Evolutionary conservation across 2,329 filamentous ascomycete species (phyloP).

Genomic region (Onygenales sp.): DNA sequence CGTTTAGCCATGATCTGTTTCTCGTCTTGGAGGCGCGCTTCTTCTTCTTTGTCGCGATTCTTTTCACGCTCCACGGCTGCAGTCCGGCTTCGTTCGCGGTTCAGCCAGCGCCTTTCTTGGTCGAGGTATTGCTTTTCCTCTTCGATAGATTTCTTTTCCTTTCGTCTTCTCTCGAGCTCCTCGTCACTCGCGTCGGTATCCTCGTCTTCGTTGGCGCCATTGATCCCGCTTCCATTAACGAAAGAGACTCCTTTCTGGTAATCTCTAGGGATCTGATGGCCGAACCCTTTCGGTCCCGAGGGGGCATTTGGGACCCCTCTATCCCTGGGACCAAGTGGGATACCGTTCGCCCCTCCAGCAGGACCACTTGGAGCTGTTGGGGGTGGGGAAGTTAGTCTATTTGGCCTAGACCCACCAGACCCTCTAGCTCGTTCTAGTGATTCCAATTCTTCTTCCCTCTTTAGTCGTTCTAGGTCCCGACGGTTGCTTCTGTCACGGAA

Average conservation of each 20-base stretch:
- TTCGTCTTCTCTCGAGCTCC: constrained; percentile 66
- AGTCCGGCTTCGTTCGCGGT: constrained; percentile 73
- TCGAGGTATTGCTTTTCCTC: constrained; percentile 73
- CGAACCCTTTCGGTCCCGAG: constrained; percentile 56
- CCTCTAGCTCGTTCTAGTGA: constrained; percentile 70
- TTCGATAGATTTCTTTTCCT: constrained; percentile 63
- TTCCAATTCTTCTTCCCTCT: constrained; percentile 86
- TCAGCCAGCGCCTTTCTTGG: constrained; percentile 81
- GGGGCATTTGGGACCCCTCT: constrained; percentile 64
- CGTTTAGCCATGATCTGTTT: constrained; percentile 61
- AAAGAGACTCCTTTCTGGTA: constrained; percentile 73
- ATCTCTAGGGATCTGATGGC: constrained; percentile 55
- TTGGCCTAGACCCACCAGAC: constrained; percentile 48
- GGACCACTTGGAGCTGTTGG: constrained; percentile 52
- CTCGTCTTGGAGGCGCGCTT: constrained; percentile 52
- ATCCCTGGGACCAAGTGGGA: constrained; percentile 64
- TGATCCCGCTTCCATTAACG: constrained; percentile 66
- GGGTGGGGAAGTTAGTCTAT: constrained; percentile 63
- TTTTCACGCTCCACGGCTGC: constrained; percentile 79
- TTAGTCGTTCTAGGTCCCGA: constrained; percentile 77
- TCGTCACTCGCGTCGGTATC: constrained; percentile 81
- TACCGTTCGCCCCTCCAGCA: constrained; percentile 57
- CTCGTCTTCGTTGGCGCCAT: constrained; percentile 60
- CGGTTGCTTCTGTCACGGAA: constrained; percentile 88
- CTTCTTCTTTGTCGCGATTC: constrained; percentile 68